Base-by-base conservation (phyloP, 2,329 filamentous ascomycete genomes). In the Clarireedia hainanense region DNA sequence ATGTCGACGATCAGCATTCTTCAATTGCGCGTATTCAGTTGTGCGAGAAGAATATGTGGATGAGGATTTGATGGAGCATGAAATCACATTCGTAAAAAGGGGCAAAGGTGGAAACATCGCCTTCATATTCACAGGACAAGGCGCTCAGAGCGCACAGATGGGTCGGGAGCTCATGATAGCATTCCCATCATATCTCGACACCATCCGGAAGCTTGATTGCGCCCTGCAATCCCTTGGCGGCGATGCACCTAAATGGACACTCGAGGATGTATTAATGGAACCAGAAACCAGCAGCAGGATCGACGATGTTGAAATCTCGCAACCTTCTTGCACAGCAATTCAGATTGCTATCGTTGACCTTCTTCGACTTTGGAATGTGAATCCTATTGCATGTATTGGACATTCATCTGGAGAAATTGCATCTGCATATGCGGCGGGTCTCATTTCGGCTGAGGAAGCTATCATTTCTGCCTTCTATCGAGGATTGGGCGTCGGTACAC, bases 321-420 rank as follows among this genome's bases (percentile, higher is more conserved):
- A 76, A 59, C 73, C 74, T 51, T 64, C 72, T 66, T 75, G 71
- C 57, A 76, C 75, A 0, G 74, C 76, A 0, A 58, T 80, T 3
- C 78, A 80, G 62, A 65, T 80, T n/a, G 58, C 69, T 0, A 61
- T 79, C 1, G 71, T 74, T 0, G 66, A 73, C 12, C 65, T 79
- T 2, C 66, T 80, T 0, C 27, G 69, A 17, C 69, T 71, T 2
- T 75, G 70, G 68, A 69, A 69, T 1, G 64, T 78, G 17, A 60
- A 52, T 2, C 71, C 74, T 0, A 42, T 56, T 0, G 68, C 65
- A 2, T 73, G 75, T 0, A 65, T 71, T 3, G 74, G 76, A 1
- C 76, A 78, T 60, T 76, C 74, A 0, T 71, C 67, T 30, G 76
- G 76, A 5, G 76, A 79, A 55, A 76, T 78, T 40, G 75, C 64